Evolutionary conservation across 495 filamentous ascomycete genomes (phyloP).

Genomic region (Sordaria brevicollis): DNA sequence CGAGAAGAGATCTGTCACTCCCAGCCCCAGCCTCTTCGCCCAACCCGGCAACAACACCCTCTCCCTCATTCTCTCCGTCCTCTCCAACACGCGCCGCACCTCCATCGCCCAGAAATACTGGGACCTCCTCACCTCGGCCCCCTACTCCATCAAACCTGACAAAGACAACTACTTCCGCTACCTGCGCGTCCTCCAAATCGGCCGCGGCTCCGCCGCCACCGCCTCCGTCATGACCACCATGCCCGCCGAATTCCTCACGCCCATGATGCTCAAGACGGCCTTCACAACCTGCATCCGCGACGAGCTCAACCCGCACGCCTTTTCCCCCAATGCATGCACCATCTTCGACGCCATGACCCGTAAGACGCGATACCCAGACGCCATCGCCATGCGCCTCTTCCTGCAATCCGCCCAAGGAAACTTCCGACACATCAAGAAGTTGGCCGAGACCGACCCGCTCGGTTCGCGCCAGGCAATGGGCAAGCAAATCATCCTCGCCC

Average conservation of each 20-base stretch:
- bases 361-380: slow-evolving; percentile 32
- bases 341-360: slow-evolving; percentile 48
- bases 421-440: slow-evolving; percentile 11
- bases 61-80: slow-evolving; percentile 54
- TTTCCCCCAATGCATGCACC: slow-evolving; percentile 40
- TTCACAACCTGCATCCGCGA: slow-evolving; percentile 61
- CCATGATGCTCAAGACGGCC: slow-evolving; percentile 58
- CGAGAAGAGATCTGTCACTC: background rate
- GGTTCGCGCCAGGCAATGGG: slow-evolving; percentile 18
- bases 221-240: slow-evolving; percentile 47
- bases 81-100: slow-evolving; percentile 39
- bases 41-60: slow-evolving; percentile 57
- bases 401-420: slow-evolving; percentile 27
- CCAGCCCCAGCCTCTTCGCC: slow-evolving; percentile 25
- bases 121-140: slow-evolving; percentile 48
- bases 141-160: slow-evolving; percentile 55
- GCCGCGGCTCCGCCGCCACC: slow-evolving; percentile 46
- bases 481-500: slow-evolving; percentile 22
- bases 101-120: slow-evolving; percentile 56
- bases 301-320: slow-evolving; percentile 53
- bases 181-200: slow-evolving; percentile 55
- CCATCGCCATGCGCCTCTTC: slow-evolving; percentile 27
- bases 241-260: slow-evolving; percentile 25
- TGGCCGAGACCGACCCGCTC: background rate
- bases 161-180: slow-evolving; percentile 52